Evolutionary conservation across 371 early-diverging fungal genomes (phyloP), one percentile per base, ranked within the genome.

Genomic region (Mortierella polycephala): DNA sequence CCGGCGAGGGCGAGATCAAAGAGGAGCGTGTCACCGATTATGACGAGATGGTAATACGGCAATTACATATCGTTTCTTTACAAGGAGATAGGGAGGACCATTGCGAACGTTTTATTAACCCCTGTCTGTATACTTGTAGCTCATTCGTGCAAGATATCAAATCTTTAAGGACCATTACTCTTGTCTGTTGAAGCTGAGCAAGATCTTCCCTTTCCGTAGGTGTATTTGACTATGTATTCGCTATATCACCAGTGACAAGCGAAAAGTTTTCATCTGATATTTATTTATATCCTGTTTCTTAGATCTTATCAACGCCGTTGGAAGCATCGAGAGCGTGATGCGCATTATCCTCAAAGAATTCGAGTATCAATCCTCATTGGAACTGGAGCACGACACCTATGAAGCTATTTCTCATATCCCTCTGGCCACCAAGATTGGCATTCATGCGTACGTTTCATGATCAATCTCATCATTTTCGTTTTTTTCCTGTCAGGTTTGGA

Each of bases 171-270:
- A 86, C 20, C 90, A 90, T 58, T 90, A 88, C 72, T 88, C 90
- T 0, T 87, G 90, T 13, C 70, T 90, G 6, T 63, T 89, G 37
- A 88, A 86, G 60, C 69, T 90, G 14, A 87, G 87, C 54, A 89
- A 90, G 63, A 86, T 90, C 66, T 90, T 90, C 62, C 91, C 91
- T 14, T 90, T 90, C 69, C 91, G 90, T 88, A 87, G 82, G 88
- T 80, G 20, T 50, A 4, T 30, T 30, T 30, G 30, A 30, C 30
- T 30, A 30, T 30, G 4, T 30, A 30, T 30, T 30, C 4, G 4
- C 30, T 30, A 30, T 30, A 30, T 30, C 4, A 30, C 30, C 4
- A 30, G 30, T 30, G 30, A 30, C 30, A 30, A 30, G 30, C 30
- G 30, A 30, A 30, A 30, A 30, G 30, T 57, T 45, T 18, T 12